phyloP scores from a whole-genome alignment of 23 red algal genomes.

The Cyanidiococcus yangmingshanensis region DNA sequence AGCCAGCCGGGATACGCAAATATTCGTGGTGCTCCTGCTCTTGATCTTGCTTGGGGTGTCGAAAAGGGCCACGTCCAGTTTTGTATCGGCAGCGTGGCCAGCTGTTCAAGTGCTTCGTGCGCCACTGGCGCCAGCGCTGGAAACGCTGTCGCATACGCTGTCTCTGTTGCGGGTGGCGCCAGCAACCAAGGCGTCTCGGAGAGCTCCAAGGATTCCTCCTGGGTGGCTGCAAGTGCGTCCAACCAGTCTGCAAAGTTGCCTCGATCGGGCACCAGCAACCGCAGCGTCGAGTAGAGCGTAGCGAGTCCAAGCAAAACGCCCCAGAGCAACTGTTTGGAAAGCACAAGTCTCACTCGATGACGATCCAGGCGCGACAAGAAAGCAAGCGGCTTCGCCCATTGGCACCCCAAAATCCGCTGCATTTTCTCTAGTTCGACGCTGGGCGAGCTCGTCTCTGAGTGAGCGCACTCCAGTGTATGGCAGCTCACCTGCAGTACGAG shows the following conservation, averaged over 20 bases:
- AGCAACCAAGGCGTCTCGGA: background rate
- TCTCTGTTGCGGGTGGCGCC: background rate
- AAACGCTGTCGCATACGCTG: background rate
- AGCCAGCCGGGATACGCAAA: background rate
- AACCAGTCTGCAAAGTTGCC: conserved; percentile 14
- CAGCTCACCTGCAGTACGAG: no score
- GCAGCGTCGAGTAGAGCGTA: background rate
- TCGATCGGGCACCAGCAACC: background rate
- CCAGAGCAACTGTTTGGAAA: no score
- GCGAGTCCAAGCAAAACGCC: background rate
- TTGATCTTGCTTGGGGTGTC: no score
- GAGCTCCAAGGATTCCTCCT: background rate
- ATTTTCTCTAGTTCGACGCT: no score
- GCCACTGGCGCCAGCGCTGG: background rate
- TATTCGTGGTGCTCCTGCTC: no score
- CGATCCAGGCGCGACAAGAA: no score
- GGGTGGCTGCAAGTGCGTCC: background rate
- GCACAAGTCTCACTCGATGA: no score
- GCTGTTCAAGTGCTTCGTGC: background rate
- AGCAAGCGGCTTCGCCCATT: no score
- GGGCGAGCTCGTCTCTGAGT: no score
- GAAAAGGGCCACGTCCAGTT: background rate
- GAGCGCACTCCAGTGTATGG: no score
- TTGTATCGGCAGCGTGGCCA: background rate
- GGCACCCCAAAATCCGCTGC: no score